These are phyloP conservation scores for Ceriops zippeliana DNA, from an alignment of 345 rosid species.

Conservation along the genomic window DNA sequence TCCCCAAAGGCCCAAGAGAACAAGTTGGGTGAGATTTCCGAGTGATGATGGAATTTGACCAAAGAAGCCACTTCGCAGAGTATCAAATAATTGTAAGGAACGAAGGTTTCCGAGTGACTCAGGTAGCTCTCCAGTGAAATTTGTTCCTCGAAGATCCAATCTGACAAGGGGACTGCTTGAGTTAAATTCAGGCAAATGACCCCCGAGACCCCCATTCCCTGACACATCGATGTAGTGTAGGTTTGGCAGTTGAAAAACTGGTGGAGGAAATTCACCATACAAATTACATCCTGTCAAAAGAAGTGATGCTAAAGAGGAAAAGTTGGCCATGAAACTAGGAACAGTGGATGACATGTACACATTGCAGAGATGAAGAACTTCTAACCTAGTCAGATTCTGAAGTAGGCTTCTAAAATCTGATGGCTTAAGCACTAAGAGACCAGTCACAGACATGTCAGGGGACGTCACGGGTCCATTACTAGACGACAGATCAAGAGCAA, in stretches of 20 bases:
- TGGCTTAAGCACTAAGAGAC: neutral
- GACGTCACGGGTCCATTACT: too few relatives aligned
- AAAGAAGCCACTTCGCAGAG: neutral
- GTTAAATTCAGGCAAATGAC: neutral
- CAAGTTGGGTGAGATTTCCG: too few relatives aligned
- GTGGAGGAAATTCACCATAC: neutral
- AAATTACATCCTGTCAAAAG: neutral
- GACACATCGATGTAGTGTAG: neutral
- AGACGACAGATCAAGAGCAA: neutral
- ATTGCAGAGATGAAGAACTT: neutral
- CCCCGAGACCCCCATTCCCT: neutral
- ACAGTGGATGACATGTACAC: neutral
- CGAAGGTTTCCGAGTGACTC: neutral
- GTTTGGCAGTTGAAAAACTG: neutral
- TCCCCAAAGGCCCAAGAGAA: too few relatives aligned
- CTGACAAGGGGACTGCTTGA: neutral
- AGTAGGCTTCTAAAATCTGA: neutral
- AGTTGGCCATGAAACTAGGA: neutral
- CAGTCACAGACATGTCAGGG: neutral
- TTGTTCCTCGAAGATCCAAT: neutral
- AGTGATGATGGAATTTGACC: neutral
- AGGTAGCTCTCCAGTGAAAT: neutral
- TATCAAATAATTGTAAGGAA: neutral
- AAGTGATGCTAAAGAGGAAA: neutral
- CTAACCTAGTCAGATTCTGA: neutral